Conservation (phyloP, 352 stramenopile genomes). For the Globisporangium sylvaticum region DNA sequence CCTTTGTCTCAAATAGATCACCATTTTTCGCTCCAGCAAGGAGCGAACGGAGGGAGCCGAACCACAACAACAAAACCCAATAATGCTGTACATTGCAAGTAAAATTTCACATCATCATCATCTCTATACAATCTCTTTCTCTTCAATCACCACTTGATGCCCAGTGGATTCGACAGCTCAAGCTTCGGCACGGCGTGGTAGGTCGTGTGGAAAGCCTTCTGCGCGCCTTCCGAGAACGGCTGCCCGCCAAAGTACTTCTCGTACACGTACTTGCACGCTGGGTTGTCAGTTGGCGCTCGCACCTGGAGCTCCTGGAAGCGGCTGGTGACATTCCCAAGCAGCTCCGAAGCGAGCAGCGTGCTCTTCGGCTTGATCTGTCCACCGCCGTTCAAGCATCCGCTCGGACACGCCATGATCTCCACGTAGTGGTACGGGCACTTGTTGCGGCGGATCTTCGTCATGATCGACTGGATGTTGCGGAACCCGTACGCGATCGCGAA, state of each 20-base stretch:
- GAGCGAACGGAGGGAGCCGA: not conserved
- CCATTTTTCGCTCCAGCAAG: constrained; percentile 4
- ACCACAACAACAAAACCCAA: constrained; percentile 8
- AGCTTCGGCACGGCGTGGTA: constrained; percentile 86
- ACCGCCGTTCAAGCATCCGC: constrained; percentile 96
- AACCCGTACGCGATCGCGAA: constrained; percentile 96
- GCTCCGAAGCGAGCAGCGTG: constrained; percentile 43
- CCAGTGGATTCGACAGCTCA: constrained; percentile 78
- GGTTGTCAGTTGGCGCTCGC: constrained; percentile 59
- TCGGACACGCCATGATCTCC: constrained; percentile 98
- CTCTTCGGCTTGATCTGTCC: constrained; percentile 88
- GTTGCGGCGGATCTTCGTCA: constrained; percentile 90
- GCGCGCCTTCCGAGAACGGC: constrained; percentile 72
- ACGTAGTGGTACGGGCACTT: constrained; percentile 95
- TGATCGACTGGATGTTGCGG: constrained; percentile 95
- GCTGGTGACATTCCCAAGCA: constrained; percentile 61
- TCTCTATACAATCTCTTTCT: constrained; percentile 6
- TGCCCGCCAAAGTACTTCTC: constrained; percentile 70
- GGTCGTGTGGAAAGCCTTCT: constrained; percentile 61
- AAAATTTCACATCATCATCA: constrained; percentile 2
- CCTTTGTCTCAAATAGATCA: constrained; percentile 16
- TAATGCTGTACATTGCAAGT: constrained; percentile 15
- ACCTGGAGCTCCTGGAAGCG: constrained; percentile 67
- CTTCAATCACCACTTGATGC: constrained; percentile 82
- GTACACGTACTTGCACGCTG: constrained; percentile 76